Base-by-base conservation (phyloP, 768 basidiomycete genomes). In the Tulasnella sp. region DNA sequence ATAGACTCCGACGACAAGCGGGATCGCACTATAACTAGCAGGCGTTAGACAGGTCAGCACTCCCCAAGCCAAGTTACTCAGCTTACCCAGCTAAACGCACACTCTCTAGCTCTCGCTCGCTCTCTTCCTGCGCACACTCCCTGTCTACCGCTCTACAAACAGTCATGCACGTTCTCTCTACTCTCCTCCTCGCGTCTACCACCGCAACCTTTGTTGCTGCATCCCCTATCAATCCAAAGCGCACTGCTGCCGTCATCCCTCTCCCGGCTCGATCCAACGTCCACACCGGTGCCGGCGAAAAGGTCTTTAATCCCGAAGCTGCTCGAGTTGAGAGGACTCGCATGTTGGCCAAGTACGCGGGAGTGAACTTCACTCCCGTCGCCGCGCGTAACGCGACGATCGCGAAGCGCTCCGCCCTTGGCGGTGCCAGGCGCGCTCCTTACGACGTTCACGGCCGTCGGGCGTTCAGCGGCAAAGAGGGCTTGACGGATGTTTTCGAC, bases 401-500 rank as follows among this genome's bases (percentile, higher is more conserved):
- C 9, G 67, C 40, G 14, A 68, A 68, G 40, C 17, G 63, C 8
- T 65, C 63, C 32, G 63, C 17, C 32, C n/a, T 35, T 65, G 32
- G 17, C 7, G 63, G 37, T 29, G 37, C 29, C 63, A 40, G 40
- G 40, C 40, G 40, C 40, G 67, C 34, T 16, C 59, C 59, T 19
- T 68, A 37, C 37, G 67, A 68, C 67, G 17, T 68, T 29, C 34
- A 68, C 35, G 37, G 32, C 7, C 34, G 40, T 17, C 67, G 67
- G n/a, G 67, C 67, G 35, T 5, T 9, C 32, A 37, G 35, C n/a
- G 67, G 67, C 17, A 68, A 37, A 17, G 67, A 68, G 11, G 4
- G 11, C 39, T 68, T 68, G 67, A 68, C 67, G 22, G 67, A 68
- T n/a, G 67, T 37, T 36, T 68, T 36, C 37, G 67, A 68, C n/a